phyloP scores from a whole-genome alignment of 371 early-diverging fungal genomes.

The Rhizopus microsporus region DNA sequence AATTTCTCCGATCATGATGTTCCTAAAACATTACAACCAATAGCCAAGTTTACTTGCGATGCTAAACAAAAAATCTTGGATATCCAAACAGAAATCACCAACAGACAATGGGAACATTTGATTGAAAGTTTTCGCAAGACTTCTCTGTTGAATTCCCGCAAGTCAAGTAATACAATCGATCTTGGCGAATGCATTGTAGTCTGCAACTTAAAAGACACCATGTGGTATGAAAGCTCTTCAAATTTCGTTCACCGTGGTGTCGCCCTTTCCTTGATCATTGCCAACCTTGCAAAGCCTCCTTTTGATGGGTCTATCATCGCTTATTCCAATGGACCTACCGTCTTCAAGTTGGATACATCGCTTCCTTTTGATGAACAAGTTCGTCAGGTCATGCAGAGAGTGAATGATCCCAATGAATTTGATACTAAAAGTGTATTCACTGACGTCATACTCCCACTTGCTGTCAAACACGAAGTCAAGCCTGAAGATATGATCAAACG shows the following conservation, averaged over 20 bases:
- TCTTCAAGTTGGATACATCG: conserved; percentile 37
- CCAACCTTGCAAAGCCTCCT: conserved; percentile 51
- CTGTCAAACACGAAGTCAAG: conserved; percentile 41
- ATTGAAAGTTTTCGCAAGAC: conserved; percentile 33
- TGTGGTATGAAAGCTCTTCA: too few relatives aligned
- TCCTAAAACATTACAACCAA: too few relatives aligned
- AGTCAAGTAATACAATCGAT: conserved; percentile 21
- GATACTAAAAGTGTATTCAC: conserved; percentile 52
- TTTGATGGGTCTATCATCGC: conserved; percentile 53
- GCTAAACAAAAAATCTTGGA: not conserved
- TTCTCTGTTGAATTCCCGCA: conserved; percentile 4
- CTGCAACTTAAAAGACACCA: conserved; percentile 55
- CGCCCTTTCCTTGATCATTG: conserved; percentile 48
- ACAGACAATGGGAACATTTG: conserved; percentile 38
- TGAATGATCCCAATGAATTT: conserved; percentile 51
- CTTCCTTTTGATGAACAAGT: conserved; percentile 44
- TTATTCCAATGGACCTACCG: conserved; percentile 43
- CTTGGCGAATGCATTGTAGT: conserved; percentile 54
- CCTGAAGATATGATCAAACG: conserved; percentile 61
- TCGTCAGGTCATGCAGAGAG: not conserved
- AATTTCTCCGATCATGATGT: too few relatives aligned
- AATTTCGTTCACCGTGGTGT: too few relatives aligned
- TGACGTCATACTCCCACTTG: conserved; percentile 49
- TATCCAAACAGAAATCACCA: conserved; percentile 3
- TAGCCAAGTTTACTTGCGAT: too few relatives aligned